Evolutionary conservation across 805 yeast species (phyloP), one percentile per base, ranked within the genome.

Genomic region (Metschnikowia colocasiae): DNA sequence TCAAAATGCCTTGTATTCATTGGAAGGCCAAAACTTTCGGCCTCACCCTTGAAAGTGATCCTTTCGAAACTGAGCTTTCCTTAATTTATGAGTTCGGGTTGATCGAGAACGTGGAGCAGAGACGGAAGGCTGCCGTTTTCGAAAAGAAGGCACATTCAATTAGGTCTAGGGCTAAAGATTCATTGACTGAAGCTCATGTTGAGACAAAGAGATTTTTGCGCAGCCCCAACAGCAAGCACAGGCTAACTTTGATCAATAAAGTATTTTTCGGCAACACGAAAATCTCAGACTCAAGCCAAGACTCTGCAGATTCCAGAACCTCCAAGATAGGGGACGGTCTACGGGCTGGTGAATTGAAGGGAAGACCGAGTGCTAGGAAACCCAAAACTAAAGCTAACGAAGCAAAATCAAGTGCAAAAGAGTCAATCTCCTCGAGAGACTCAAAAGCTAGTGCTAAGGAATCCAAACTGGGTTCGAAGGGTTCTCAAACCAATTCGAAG

Each of bases 41-140:
- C 4, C 67, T 90, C 32, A 74, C 84, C 20, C 73, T 90, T 52
- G 96, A 87, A 47, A 95, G 87, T 62, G 97, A 92, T 64, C 92
- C 95, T 6, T 90, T 91, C 62, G 98, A 92, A 63, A 72, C 82
- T 6, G 83, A 87, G 56, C 66, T 91, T 40, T 76, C 80, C 19
- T 70, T 79, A 58, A 79, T 84, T 23, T 82, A 76, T 57, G 83
- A 83, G 55, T 71, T 85, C 9, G 95, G 95, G 1, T 43, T 67
- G 18, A 49, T 73, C n/a, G 92, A 83, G 55, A 95, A 88, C 59
- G 73, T 70, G 53, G 68, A 73, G 43, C 72, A 96, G 51, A 42
- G 79, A 10, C 79, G 78, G 20, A 82, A 85, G 40, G 43, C 54
- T 34, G 62, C 70, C 5, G 47, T 65, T 10, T 73, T 72, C 38